These are phyloP conservation scores for Candida ipomoeae DNA, from an alignment of 805 yeast species.

Conservation along the genomic window DNA sequence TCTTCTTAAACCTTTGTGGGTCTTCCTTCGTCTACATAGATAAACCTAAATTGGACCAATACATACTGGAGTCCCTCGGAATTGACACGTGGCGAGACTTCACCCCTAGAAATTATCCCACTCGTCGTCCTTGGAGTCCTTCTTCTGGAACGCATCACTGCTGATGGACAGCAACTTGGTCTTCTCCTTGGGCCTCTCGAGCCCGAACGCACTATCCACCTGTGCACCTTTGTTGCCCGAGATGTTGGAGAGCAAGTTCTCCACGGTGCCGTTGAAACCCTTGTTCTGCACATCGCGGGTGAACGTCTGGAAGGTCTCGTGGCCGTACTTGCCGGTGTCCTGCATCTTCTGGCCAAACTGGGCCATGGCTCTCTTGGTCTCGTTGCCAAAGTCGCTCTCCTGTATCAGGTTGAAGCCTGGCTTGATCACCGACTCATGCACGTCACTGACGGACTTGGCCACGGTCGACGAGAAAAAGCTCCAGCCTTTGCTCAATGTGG, in stretches of 20 bases:
- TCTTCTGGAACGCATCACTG: conserved; percentile 23
- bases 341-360: conserved; percentile 95
- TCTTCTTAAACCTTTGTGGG: too few species aligned
- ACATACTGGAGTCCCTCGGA: too few species aligned
- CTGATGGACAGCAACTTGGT: conserved; percentile 42
- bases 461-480: conserved; percentile 85
- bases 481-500: conserved; percentile 93
- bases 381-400: conserved; percentile 72
- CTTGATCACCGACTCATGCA: conserved; percentile 81
- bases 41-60: too few species aligned
- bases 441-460: conserved; percentile 77
- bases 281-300: conserved; percentile 43
- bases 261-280: conserved; percentile 31
- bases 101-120: conserved; percentile 62
- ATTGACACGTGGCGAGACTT: background rate
- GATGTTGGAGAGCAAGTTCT: conserved; percentile 45
- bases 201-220: conserved; percentile 66
- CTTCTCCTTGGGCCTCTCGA: conserved; percentile 52
- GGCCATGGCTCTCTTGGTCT: conserved; percentile 89
- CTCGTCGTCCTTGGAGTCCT: conserved; percentile 41
- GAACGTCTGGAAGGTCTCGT: conserved; percentile 58
- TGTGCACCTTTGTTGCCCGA: conserved; percentile 42
- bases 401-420: conserved; percentile 81
- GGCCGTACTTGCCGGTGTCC: conserved; percentile 77
- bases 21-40: too few species aligned